Evolutionary conservation across 148 eudicot species (phyloP), one percentile per base, ranked within the genome.

Genomic region (Camellia lanceoleosa): DNA sequence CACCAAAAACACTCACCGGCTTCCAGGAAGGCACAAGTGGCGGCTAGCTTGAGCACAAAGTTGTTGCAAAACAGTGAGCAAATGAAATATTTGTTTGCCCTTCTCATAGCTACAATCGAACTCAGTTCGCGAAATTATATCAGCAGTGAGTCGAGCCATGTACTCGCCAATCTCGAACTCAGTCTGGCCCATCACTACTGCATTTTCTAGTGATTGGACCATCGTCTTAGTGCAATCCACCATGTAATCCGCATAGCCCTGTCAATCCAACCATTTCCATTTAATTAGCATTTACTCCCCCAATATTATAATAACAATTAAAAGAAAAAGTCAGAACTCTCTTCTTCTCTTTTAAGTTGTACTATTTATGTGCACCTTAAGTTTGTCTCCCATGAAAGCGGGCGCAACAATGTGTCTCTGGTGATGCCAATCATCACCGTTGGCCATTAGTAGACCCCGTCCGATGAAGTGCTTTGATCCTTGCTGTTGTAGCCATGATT

Each of bases 361-460:
- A 30, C 38, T 47, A 11, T 23, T 15, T 55, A 14, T 56, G 23
- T 3, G 4, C 81, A 93, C 98, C 98, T 95, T 95, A 81, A 95
- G 93, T 76, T 87, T 92, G 75, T 95, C 97, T 30, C 89, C 91
- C 88, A 84, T 93, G 88, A 93, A 95, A 70, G 97, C 97, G 2
- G 98, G 97, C 47, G 98, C 94, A 20, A 92, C 90, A 71, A 95
- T 89, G 86, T 93, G 98, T 6, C 98, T 83, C 80, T 95, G 98
- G 77, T 92, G 97, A 52, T 87, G 82, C 98, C 98, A 95, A 75
- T 91, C 89, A 7, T 90, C 81, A 7, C 98, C 98, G 75, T 95
- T 95, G 10, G 98, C 98, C 98, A 95, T 95, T 1, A 95, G 81
- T 18, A 95, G 73, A 0, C 98, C 98, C 9, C 83, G 74, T 2